Evolutionary conservation across 768 basidiomycete genomes (phyloP), one percentile per base, ranked within the genome.

Genomic region (Phanerochaete carnosa): DNA sequence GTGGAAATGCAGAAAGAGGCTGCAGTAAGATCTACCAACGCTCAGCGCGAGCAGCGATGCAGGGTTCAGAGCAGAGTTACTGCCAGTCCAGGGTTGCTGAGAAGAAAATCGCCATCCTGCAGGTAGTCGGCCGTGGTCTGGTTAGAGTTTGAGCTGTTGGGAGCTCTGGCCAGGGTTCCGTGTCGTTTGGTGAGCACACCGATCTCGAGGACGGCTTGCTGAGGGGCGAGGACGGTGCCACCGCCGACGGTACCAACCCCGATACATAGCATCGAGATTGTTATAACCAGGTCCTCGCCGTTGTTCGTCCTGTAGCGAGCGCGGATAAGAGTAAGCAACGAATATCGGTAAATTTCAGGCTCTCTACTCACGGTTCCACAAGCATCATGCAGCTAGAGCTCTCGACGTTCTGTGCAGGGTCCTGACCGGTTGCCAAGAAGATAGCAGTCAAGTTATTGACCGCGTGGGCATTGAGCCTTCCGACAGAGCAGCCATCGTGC

Each of bases 341-440:
- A 26, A 55, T 25, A 28, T 19, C 9, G n/a, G 37, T 8, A n/a
- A n/a, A n/a, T n/a, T n/a, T n/a, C 19, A 46, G 47, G 33, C 60
- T 47, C n/a, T n/a, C 3, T 22, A 91, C 93, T 74, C 73, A 97
- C 90, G 95, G 88, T 74, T 99, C 97, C 96, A 99, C 98, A 50
- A 98, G 77, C 1, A 97, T 99, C 80, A 99, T 96, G 75, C 97
- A 99, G 72, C 94, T 95, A 43, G 95, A 96, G 60, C 93, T 95
- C 79, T 96, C 97, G 28, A 99, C 96, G 73, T 98, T 98, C 80
- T 99, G 97, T 6, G 97, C 97, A 1, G 97, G 97, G 70, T 99
- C 97, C 75, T 99, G 97, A 19, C 97, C 97, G 39, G 95, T 96
- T n/a, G n/a, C n/a, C n/a, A n/a, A 78, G 79, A 89, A 99, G 58